Percentiles rank a stretch among this genome's conserved stretches.
phyloP scores from a whole-genome alignment of 2,329 filamentous ascomycete species.

The Arachnopeziza araneosa region DNA sequence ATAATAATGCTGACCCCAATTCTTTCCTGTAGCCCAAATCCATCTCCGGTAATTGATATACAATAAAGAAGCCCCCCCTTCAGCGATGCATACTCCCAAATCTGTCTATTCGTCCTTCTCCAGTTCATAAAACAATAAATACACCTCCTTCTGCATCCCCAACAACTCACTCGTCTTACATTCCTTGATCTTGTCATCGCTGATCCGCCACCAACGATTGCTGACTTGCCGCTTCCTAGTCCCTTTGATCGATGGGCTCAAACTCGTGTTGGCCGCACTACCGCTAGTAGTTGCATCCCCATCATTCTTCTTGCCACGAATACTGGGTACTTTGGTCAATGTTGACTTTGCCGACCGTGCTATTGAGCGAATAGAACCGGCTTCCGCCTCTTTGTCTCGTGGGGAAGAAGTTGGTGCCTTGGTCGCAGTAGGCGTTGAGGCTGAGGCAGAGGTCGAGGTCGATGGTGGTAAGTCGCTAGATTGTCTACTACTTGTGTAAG shows the following conservation, averaged over 20 bases:
- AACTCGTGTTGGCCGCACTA: conserved; percentile 2
- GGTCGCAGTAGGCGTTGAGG: conserved; percentile 10
- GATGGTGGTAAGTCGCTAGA: conserved; percentile 14
- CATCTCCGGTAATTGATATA: not conserved
- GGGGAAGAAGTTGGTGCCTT: conserved; percentile 20
- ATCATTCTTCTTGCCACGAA: not conserved
- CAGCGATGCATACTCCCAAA: not conserved
- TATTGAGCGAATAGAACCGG: conserved; percentile 49
- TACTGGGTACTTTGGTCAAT: conserved; percentile 36
- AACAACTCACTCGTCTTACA: conserved; percentile 88
- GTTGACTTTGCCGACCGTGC: conserved; percentile 51
- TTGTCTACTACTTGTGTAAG: conserved; percentile 11
- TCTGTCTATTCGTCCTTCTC: conserved; percentile 31
- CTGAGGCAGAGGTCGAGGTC: conserved; percentile 10
- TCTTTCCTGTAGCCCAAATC: not conserved
- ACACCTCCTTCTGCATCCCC: conserved; percentile 92
- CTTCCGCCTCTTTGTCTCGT: conserved; percentile 42
- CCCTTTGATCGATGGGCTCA: conserved; percentile 22
- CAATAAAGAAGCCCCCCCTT: not conserved
- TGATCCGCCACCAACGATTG: conserved; percentile 95
- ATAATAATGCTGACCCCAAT: not conserved
- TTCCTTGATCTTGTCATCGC: conserved; percentile 94
- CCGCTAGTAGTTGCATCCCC: not conserved
- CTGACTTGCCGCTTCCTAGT: conserved; percentile 49
- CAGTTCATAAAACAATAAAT: conserved; percentile 92